Evolutionary conservation across 768 basidiomycete genomes (phyloP).

Genomic region (Rubroboletus pulcherrimus): DNA sequence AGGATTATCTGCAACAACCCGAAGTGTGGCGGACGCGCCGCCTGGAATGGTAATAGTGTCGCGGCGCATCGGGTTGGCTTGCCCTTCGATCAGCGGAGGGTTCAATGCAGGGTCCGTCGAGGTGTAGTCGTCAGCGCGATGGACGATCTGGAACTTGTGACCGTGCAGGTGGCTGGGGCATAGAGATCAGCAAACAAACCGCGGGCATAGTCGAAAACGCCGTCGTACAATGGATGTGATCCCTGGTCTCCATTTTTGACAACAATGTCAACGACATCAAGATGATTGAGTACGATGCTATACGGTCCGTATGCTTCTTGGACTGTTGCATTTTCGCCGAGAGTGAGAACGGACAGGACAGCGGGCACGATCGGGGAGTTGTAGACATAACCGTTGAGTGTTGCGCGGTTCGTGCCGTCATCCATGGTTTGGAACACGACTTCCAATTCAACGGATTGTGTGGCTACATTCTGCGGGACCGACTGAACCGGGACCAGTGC

Average conservation of each 20-base stretch:
- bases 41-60: conserved; percentile 82
- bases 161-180: conserved; percentile 82
- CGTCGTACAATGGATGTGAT: conserved; percentile 78
- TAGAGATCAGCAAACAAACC: neutral
- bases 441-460: conserved; percentile 64
- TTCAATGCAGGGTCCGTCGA: conserved; percentile 74
- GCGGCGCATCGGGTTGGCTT: conserved; percentile 85
- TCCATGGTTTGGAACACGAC: conserved; percentile 80
- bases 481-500: conserved; percentile 59
- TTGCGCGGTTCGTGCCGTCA: conserved; percentile 83
- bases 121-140: conserved; percentile 64
- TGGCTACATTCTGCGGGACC: conserved; percentile 47
- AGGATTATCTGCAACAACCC: conserved; percentile 87
- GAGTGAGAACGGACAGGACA: conserved; percentile 69
- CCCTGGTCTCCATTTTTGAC: conserved; percentile 69
- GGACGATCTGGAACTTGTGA: conserved; percentile 80
- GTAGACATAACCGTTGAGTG: conserved; percentile 68
- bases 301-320: conserved; percentile 72
- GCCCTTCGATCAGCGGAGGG: conserved; percentile 73
- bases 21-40: conserved; percentile 63
- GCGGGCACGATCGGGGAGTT: conserved; percentile 70
- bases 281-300: conserved; percentile 70
- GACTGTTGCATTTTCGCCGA: conserved; percentile 71
- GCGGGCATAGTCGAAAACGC: neutral
- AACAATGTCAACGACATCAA: conserved; percentile 75